Evolutionary conservation across 2,329 filamentous ascomycete species (phyloP).

Genomic region (Aspergillaceae sp.): DNA sequence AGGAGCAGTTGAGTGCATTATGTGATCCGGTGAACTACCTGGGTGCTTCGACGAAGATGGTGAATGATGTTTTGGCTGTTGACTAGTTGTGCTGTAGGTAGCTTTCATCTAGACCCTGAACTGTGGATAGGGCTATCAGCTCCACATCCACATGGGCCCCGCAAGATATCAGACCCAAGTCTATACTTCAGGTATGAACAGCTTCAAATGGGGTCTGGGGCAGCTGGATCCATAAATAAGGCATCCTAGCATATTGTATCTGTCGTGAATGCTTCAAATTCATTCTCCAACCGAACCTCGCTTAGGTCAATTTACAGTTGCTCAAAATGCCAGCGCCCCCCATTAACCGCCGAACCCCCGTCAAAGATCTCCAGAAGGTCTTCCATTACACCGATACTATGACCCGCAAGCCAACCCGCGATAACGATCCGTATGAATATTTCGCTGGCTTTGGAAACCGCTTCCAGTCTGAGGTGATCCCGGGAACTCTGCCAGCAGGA

Average conservation of each 20-base stretch:
- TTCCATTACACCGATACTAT: constrained; percentile 24
- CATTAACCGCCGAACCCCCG: constrained; percentile 11
- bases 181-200: too few species aligned
- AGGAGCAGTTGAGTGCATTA: constrained; percentile 42
- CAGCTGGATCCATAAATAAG: too few species aligned
- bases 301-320: too few species aligned
- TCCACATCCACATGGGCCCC: too few species aligned
- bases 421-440: constrained; percentile 24
- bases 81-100: not conserved
- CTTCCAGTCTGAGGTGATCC: constrained; percentile 25
- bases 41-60: constrained; percentile 25
- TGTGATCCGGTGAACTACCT: constrained; percentile 48
- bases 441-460: constrained; percentile 22
- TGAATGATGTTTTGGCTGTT: constrained; percentile 21
- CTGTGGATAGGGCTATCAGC: too few species aligned
- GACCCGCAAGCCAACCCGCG: constrained; percentile 20
- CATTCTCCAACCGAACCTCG: too few species aligned
- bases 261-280: too few species aligned
- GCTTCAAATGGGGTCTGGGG: too few species aligned
- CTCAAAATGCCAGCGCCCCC: constrained; percentile 2
- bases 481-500: constrained; percentile 22
- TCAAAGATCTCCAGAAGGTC: constrained; percentile 21
- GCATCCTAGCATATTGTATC: too few species aligned
- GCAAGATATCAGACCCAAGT: too few species aligned
- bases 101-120: too few species aligned